These are phyloP conservation scores for Pueraria montana DNA, from an alignment of 306 rosid species.

Conservation along the genomic window DNA sequence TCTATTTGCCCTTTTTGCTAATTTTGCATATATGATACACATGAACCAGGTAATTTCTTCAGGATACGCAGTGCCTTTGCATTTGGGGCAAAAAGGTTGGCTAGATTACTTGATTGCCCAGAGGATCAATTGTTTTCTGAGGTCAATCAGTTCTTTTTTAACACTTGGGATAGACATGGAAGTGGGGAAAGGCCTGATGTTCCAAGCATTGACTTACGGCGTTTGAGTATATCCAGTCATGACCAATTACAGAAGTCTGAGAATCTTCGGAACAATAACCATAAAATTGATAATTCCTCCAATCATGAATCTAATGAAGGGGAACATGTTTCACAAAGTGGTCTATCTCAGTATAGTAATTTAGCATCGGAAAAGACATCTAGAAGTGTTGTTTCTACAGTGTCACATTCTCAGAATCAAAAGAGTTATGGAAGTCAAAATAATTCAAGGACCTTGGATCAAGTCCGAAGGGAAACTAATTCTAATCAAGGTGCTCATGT, in stretches of 20 bases:
- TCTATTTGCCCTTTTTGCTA: constrained; percentile 10
- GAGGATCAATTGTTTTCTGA: constrained; percentile 75
- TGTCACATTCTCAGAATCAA: constrained; percentile 62
- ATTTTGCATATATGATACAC: constrained; percentile 32
- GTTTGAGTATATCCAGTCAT: constrained; percentile 61
- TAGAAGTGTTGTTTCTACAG: constrained; percentile 58
- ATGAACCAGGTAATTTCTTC: constrained; percentile 90
- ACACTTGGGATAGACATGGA: constrained; percentile 99
- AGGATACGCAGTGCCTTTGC: constrained; percentile 99
- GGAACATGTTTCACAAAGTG: constrained; percentile 53
- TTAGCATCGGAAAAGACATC: constrained; percentile 58
- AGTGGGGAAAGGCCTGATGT: constrained; percentile 98
- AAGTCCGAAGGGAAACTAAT: constrained; percentile 62
- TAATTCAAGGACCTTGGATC: constrained; percentile 63
- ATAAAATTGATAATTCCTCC: constrained; percentile 61
- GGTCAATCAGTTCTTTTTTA: constrained; percentile 91
- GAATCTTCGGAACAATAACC: constrained; percentile 59
- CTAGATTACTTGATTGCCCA: constrained; percentile 90
- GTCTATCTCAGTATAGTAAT: constrained; percentile 66
- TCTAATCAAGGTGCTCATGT: constrained; percentile 56
- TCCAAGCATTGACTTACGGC: constrained; percentile 69
- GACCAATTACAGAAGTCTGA: constrained; percentile 67
- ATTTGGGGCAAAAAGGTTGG: constrained; percentile 91
- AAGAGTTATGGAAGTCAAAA: constrained; percentile 65
- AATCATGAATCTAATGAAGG: constrained; percentile 59